Conservation (phyloP, 768 basidiomycete genomes). For the Lyophyllum decastes region DNA sequence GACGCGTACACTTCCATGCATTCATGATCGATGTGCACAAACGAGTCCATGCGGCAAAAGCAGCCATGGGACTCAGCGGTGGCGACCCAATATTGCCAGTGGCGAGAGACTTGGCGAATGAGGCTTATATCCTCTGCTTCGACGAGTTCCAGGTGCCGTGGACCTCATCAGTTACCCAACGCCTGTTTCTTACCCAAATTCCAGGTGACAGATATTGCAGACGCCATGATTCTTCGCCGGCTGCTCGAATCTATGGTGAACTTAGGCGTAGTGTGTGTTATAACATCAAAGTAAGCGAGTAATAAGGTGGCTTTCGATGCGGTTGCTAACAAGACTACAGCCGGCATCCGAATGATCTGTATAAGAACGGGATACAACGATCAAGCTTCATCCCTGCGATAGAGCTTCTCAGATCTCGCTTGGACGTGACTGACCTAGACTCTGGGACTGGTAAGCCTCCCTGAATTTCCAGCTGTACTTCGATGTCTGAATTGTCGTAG, state of each 20-base stretch:
- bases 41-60: conserved; percentile 81
- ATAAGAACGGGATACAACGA: conserved; percentile 98
- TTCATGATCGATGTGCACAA: conserved; percentile 99
- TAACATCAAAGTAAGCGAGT: conserved; percentile 91
- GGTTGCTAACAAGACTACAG: conserved; percentile 40
- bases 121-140: conserved; percentile 88
- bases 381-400: conserved; percentile 94
- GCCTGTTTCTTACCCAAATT: background rate
- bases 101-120: conserved; percentile 81
- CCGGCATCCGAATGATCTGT: conserved; percentile 95
- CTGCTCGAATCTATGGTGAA: conserved; percentile 84
- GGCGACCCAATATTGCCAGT: conserved; percentile 89
- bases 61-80: conserved; percentile 62
- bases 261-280: conserved; percentile 89
- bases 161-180: conserved; percentile 7
- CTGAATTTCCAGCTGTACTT: background rate
- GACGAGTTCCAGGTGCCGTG: conserved; percentile 92
- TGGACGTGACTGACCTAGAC: conserved; percentile 89
- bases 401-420: conserved; percentile 84
- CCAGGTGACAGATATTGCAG: conserved; percentile 94
- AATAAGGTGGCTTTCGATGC: background rate
- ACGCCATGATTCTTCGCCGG: conserved; percentile 95
- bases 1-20: conserved; percentile 95
- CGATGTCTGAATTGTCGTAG: conserved; percentile 38
- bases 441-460: conserved; percentile 82